Percentiles rank a stretch among this genome's conserved stretches.
Conservation (phyloP, 768 basidiomycete genomes). For the Imleria badia region DNA sequence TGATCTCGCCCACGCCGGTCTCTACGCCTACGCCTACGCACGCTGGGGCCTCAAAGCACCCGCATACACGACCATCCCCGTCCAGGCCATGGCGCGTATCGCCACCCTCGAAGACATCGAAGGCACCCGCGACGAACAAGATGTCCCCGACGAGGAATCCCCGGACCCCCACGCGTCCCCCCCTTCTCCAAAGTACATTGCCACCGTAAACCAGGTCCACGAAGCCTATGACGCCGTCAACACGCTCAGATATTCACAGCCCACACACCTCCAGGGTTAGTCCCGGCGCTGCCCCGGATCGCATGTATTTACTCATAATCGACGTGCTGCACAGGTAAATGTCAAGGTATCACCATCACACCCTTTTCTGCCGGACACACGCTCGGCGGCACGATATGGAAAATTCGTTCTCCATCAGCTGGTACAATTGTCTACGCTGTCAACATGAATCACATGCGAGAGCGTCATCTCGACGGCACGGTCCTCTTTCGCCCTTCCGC, state of each 20-base stretch:
- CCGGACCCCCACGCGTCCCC: too few relatives aligned
- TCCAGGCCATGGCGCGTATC: slow-evolving; percentile 93
- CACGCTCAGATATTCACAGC: slow-evolving; percentile 92
- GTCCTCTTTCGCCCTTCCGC: slow-evolving; percentile 73
- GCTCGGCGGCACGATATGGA: slow-evolving; percentile 97
- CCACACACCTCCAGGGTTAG: slow-evolving; percentile 90
- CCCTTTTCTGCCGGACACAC: slow-evolving; percentile 95
- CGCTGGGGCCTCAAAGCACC: slow-evolving; percentile 87
- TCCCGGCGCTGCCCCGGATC: slow-evolving; percentile 6
- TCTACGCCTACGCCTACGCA: slow-evolving; percentile 91
- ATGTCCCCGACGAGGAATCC: slow-evolving; percentile 40
- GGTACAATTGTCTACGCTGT: slow-evolving; percentile 96
- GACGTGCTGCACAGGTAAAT: slow-evolving; percentile 58
- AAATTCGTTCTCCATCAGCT: slow-evolving; percentile 95
- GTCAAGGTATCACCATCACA: slow-evolving; percentile 90
- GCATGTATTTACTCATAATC: slow-evolving; percentile 5
- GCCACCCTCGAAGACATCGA: slow-evolving; percentile 89
- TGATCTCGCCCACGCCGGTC: slow-evolving; percentile 81
- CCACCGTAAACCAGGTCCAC: slow-evolving; percentile 81
- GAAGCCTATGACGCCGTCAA: slow-evolving; percentile 92
- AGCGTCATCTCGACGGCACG: slow-evolving; percentile 93
- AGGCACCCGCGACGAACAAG: slow-evolving; percentile 72
- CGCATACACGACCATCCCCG: slow-evolving; percentile 91
- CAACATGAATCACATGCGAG: slow-evolving; percentile 93
- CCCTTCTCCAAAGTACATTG: slow-evolving; percentile 51